Base-by-base conservation (phyloP, 2,329 filamentous ascomycete species). In the Fusarium goolgardi region DNA sequence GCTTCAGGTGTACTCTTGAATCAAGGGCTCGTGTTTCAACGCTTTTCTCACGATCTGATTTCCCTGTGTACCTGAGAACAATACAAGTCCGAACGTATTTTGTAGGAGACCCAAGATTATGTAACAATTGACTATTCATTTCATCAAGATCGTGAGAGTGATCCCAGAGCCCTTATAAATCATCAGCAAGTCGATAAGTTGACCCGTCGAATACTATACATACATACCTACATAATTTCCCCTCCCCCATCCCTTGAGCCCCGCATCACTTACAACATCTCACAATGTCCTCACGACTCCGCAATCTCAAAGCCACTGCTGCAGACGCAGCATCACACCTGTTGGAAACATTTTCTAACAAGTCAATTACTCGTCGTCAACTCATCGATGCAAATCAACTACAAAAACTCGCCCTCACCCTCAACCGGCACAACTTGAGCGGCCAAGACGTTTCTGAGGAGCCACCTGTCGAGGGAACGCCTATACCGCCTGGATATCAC, bases 341-440 rank as follows among this genome's bases (percentile, higher is more conserved):
- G 2, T 65, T 77, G 10, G 70, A 75, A 5, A 72, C 60, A 6
- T 79, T 79, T 43, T 62, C 71, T 12, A 61, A 71, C 31, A 75
- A 73, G 34, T 70, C 75, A 0, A 61, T 73, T 4, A 57, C 69
- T 6, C 75, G 76, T 5, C 75, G 69, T 7, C 88, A 91, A 71
- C 58, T 82, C 5, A 78, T 91, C 9, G 88, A 91, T 72, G 82
- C 80, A 15, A 90, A 90, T 67, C 88, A 91, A 72, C 78, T 91
- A 1, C 87, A 89, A 60, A 87, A 87, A 44, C 81, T 91, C 12
- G 82, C 83, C 3, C 77, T 89, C 9, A 89, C 88, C 0, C 83
- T 91, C 6, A 81, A 82, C 23, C 84, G 86, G 2, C 78, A 79
- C 2, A 69, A 74, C 7, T 75, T 88, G 8, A 75, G 77, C 1